Evolutionary conservation across 768 basidiomycete species (phyloP), one percentile per base, ranked within the genome.

Genomic region (Tephrocybe sp.): DNA sequence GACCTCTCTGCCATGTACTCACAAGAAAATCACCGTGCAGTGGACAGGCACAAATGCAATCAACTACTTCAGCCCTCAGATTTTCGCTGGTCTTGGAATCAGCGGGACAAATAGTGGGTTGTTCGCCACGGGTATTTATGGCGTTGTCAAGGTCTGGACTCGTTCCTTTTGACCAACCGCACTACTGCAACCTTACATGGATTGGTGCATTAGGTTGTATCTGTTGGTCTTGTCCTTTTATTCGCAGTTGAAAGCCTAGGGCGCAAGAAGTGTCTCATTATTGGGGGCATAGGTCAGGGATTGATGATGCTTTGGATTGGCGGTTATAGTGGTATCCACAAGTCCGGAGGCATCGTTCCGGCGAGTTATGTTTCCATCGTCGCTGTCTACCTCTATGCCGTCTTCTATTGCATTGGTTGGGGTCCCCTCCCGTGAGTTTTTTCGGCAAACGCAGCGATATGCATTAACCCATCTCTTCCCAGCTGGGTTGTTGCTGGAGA

Each of bases 1-100:
- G 27, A 13, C n/a, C 22, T n/a, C 27, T 29, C 6, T 11, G 27
- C 27, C 27, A 21, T 24, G 22, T 2, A 18, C 8, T 34, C 18
- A 43, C 6, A 43, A 33, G 34, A 19, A n/a, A 31, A 21, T 11
- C 63, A 65, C 33, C 69, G 24, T 16, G n/a, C n/a, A 80, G 59
- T 77, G 76, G 71, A 79, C 75, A 0, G 79, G 79, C 12, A 76
- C 76, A 11, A 80, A 80, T 53, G 70, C 77, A 2, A 76, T 80
- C 57, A 78, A 78, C 57, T 81, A 81, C 55, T 82, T 72, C 50
- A 73, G 73, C 53, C 80, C 80, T 0, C 58, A 70, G 33, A 76
- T 81, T 52, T 80, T 82, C 53, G 69, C 70, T 3, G 62, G 62
- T 30, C 64, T 81, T 13, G 79, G 79, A 2, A 71, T 80, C 19